A percentile compares a stretch with the other conserved stretches of the same genome.
These are phyloP conservation scores for Colletotrichum godetiae DNA, from an alignment of 2,329 filamentous ascomycete species.

Conservation along the genomic window DNA sequence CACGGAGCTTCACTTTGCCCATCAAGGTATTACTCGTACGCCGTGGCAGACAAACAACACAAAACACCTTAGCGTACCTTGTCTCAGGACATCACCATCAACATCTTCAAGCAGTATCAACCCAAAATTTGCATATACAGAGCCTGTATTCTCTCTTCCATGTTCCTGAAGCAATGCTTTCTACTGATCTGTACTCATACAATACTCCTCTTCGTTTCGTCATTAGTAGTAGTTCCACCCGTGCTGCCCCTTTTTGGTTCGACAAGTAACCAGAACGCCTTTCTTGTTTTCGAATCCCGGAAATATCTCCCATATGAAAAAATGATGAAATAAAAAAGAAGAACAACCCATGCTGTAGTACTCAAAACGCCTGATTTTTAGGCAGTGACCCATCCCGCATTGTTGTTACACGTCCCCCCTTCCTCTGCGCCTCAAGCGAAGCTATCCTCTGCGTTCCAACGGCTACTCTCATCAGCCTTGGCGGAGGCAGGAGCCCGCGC, in stretches of 20 bases:
- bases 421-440: constrained; percentile 49
- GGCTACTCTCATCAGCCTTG: constrained; percentile 41
- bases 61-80: background rate
- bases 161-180: constrained; percentile 28
- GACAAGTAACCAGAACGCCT: constrained; percentile 29
- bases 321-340: background rate
- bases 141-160: constrained; percentile 18
- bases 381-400: background rate
- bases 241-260: constrained; percentile 9
- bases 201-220: constrained; percentile 32
- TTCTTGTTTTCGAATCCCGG: background rate
- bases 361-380: constrained; percentile 20
- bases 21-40: background rate
- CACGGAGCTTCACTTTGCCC: background rate
- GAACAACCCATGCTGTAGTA: background rate
- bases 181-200: constrained; percentile 32
- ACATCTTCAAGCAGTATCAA: background rate
- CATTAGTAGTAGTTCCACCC: constrained; percentile 22
- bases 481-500: background rate
- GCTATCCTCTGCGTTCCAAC: constrained; percentile 56
- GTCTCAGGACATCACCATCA: background rate
- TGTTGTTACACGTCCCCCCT: constrained; percentile 17
- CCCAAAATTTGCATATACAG: constrained; percentile 6
- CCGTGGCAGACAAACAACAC: background rate
- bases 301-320: constrained; percentile 24